These are phyloP conservation scores for Elsinoe fawcettii DNA, from an alignment of 2,329 filamentous ascomycete genomes.

Conservation along the genomic window DNA sequence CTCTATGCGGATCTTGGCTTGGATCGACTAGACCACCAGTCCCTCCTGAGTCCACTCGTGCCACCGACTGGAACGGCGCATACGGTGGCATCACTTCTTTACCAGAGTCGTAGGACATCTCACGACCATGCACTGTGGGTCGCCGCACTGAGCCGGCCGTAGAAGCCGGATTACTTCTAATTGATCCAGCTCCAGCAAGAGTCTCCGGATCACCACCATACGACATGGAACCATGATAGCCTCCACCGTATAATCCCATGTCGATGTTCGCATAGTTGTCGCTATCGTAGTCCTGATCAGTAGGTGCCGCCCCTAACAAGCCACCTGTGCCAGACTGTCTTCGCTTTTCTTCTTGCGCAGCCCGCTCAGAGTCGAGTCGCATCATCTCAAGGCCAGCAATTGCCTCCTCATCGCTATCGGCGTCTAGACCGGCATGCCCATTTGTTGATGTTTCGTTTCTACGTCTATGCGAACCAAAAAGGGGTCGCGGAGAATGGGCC, in stretches of 20 bases:
- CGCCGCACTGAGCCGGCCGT: slow-evolving; percentile 39
- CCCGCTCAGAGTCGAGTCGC: slow-evolving; percentile 70
- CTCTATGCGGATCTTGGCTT: slow-evolving; percentile 52
- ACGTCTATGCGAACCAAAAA: slow-evolving; percentile 18
- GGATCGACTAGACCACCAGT: slow-evolving; percentile 85
- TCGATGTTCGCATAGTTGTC: slow-evolving; percentile 63
- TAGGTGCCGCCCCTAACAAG: slow-evolving; percentile 38
- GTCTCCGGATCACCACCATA: slow-evolving; percentile 49
- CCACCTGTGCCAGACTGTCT: slow-evolving; percentile 51
- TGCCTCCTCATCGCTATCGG: slow-evolving; percentile 83
- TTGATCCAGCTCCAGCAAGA: slow-evolving; percentile 30
- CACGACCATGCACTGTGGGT: slow-evolving; percentile 34
- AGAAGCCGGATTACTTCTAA: slow-evolving; percentile 33
- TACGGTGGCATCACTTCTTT: slow-evolving; percentile 51
- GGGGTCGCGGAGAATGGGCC: slow-evolving; percentile 19
- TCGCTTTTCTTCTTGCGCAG: slow-evolving; percentile 46
- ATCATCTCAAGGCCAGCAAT: slow-evolving; percentile 77
- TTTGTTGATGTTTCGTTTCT: slow-evolving; percentile 29
- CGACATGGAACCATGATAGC: slow-evolving; percentile 54
- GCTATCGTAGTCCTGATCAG: slow-evolving; percentile 53
- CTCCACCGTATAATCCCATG: slow-evolving; percentile 65
- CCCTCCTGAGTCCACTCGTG: slow-evolving; percentile 75
- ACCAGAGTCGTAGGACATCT: slow-evolving; percentile 36
- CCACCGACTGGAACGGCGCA: slow-evolving; percentile 49
- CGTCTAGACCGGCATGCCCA: slow-evolving; percentile 42